Base-by-base conservation (phyloP, 2,329 filamentous ascomycete genomes). In the Trichoderma arundinaceum region DNA sequence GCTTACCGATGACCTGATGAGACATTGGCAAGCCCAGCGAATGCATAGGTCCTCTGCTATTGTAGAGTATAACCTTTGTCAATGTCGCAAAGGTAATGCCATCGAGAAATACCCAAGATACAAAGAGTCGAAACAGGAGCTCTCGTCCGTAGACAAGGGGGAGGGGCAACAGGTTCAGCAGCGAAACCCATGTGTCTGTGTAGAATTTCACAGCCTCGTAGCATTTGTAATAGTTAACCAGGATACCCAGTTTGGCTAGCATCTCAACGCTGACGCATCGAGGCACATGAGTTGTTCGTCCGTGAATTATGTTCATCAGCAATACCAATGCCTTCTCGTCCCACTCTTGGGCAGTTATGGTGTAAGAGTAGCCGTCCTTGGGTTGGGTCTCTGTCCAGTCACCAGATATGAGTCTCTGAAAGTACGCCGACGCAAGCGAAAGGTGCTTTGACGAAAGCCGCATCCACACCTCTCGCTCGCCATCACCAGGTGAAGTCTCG, bases 301-400 rank as follows among this genome's bases (percentile, higher is more conserved):
- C 74, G 70, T 84, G 82, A 10, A 84, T 71, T 13, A 81, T 78
- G 63, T 81, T 77, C 57, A 83, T 72, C 2, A 83, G 59, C 32
- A 78, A 76, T 10, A 76, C 71, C 4, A 83, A 74, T 0, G 80
- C 79, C 9, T 77, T 72, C 6, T 73, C 68, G 63, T 82, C 76
- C 57, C 75, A 73, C 9, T 49, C 32, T 17, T 64, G 49, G 41
- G 52, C 51, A 7, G 19, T 43, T 13, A 66, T 13, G 7, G 68
- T 68, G 38, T 68, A 49, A 10, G 33, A n/a, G 46, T 39, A 57
- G 17, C n/a, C 35, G 10, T 52, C 1, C 3, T 46, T 1, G 12
- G 43, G 35, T 2, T 68, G 58, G 17, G 41, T 53, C 9, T 69
- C 62, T 9, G 59, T 51, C 67, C 60, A 64, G 12, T n/a, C 7